A percentile compares a stretch with the other conserved stretches of the same genome.
Conservation (phyloP, 2,329 filamentous ascomycete genomes). For the Fusarium heterosporum region DNA sequence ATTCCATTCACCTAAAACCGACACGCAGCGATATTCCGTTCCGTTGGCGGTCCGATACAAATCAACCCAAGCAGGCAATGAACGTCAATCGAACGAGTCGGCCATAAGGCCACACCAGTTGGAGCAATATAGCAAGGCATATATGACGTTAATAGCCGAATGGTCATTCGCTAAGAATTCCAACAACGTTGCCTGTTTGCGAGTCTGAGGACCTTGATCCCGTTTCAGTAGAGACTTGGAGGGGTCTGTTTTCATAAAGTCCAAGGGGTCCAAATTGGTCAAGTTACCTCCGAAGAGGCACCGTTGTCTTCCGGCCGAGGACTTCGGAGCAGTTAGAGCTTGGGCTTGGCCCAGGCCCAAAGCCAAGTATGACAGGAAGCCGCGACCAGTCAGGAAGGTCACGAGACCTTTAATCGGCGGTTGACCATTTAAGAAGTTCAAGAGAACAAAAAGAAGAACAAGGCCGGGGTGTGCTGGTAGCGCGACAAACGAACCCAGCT, state of each 20-base stretch:
- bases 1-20: not conserved
- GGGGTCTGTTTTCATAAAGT: slow-evolving; percentile 3
- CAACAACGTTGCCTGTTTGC: not conserved
- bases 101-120: not conserved
- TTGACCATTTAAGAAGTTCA: slow-evolving; percentile 26
- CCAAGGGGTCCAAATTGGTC: slow-evolving; percentile 16
- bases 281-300: slow-evolving; percentile 7
- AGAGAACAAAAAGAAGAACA: slow-evolving; percentile 21
- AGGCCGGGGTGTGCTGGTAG: slow-evolving; percentile 13
- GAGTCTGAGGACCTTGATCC: not conserved
- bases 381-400: slow-evolving; percentile 32
- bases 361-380: slow-evolving; percentile 17
- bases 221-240: not conserved
- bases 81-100: not conserved
- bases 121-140: slow-evolving; percentile 2
- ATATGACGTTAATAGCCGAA: not conserved
- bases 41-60: slow-evolving; percentile 9
- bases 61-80: slow-evolving; percentile 12
- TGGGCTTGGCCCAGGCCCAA: not conserved
- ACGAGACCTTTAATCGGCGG: slow-evolving; percentile 30
- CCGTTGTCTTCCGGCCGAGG: slow-evolving; percentile 26
- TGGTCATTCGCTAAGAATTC: slow-evolving; percentile 1
- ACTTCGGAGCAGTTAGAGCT: slow-evolving; percentile 14
- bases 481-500: slow-evolving; percentile 25
- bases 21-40: slow-evolving; percentile 1